Base-by-base conservation (phyloP, 1,284 basidiomycete genomes). In the Testicularia cyperi region DNA sequence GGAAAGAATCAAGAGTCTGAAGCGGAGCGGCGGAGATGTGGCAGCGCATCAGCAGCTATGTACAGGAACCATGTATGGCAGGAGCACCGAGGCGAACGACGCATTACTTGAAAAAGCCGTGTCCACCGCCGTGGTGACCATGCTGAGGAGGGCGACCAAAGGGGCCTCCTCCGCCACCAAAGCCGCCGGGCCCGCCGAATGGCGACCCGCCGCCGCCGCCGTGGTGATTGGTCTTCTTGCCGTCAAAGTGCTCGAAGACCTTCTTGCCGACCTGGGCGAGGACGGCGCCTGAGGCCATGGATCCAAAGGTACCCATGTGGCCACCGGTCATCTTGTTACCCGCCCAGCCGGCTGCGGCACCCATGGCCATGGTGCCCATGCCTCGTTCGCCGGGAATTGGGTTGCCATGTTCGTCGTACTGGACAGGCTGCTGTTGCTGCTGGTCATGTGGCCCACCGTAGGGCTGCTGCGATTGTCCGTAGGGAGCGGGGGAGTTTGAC, bases 301-400 rank as follows among this genome's bases (percentile, higher is more conserved):
- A 52, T 6, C 49, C 37, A 8, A 64, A 51, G 0, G 38, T 44
- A n/a, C 66, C 64, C 53, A 54, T 44, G 28, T 67, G 60, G 3
- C 47, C 47, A 26, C 69, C 69, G 1, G 52, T 48, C 43, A 67
- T 40, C 49, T 66, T 68, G 42, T 69, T 71, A 2, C 51, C 68
- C 2, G 51, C 63, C 41, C 57, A 68, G 7, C 65, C 68, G 0
- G 60, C 67, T 12, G 55, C 53, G 3, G 56, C 66, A 24, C 66
- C 69, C 10, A 57, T 38, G 4, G 65, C 67, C 69, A 71, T 71
- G 15, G 69, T 71, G 19, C 69, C 69, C 2, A 71, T 18, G 4
- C 69, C 69, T 13, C 69, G 55, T 28, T 71, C 69, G 38, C 66
- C 69, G 2, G 52, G 52, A 27, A 68, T 30, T 5, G 67, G 67